phyloP scores from a whole-genome alignment of 345 rosid genomes.

The Citrus glauca region DNA sequence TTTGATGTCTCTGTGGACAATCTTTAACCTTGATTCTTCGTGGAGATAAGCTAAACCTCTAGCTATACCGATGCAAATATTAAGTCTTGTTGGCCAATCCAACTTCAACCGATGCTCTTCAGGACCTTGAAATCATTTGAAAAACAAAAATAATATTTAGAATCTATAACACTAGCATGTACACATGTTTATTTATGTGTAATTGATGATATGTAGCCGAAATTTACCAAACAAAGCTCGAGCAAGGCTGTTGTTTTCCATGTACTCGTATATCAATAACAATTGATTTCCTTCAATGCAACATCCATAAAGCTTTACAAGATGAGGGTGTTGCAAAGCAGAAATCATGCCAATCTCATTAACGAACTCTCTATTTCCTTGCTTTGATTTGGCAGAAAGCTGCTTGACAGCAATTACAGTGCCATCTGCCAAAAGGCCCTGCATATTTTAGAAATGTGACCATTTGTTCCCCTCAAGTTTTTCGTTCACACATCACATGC shows the following conservation, averaged over 20 bases:
- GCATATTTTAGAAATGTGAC: slow-evolving; percentile 3
- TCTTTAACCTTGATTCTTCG: slow-evolving; percentile 63
- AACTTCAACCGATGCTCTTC: slow-evolving; percentile 39
- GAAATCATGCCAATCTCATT: slow-evolving; percentile 59
- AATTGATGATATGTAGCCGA: neutral
- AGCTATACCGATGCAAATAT: slow-evolving; percentile 63
- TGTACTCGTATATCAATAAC: slow-evolving; percentile 60
- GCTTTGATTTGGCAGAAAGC: slow-evolving; percentile 64
- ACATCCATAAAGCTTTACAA: slow-evolving; percentile 66
- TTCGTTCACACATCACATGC: neutral
- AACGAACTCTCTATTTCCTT: slow-evolving; percentile 66
- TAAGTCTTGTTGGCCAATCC: slow-evolving; percentile 62
- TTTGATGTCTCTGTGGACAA: slow-evolving; percentile 76
- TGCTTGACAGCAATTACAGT: slow-evolving; percentile 54
- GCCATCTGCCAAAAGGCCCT: slow-evolving; percentile 58
- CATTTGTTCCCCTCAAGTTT: no score
- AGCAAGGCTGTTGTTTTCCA: slow-evolving; percentile 70
- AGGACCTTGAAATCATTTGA: slow-evolving; percentile 27
- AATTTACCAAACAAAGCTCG: slow-evolving; percentile 55
- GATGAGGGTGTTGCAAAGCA: slow-evolving; percentile 58
- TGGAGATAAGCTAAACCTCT: slow-evolving; percentile 66
- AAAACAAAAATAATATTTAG: neutral
- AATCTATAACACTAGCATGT: neutral
- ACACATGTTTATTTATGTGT: neutral
- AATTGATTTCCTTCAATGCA: slow-evolving; percentile 61